phyloP scores from a whole-genome alignment of 305 asterid genomes.

The Solanum hybrid region DNA sequence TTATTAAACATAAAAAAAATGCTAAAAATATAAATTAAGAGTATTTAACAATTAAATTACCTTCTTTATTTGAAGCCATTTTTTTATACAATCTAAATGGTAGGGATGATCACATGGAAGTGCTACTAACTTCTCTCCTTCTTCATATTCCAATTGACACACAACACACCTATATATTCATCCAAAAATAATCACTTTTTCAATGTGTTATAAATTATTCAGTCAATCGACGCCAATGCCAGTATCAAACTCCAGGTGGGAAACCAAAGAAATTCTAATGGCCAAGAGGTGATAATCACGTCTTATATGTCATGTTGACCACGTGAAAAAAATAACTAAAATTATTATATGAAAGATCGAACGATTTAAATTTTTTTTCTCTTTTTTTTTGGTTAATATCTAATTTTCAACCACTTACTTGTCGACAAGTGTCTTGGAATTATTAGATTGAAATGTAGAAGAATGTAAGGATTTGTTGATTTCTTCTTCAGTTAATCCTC shows the following conservation, averaged over 20 bases:
- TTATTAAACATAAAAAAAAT: neutral
- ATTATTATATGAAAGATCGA: neutral
- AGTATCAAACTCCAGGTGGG: no score
- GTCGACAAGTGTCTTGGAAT: slow-evolving; percentile 26
- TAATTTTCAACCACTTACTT: slow-evolving; percentile 13
- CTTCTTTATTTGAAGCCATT: slow-evolving; percentile 59
- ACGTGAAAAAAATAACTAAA: neutral
- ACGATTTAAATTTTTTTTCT: neutral
- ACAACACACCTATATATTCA: slow-evolving; percentile 38
- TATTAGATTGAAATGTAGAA: slow-evolving; percentile 25
- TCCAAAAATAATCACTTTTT: neutral
- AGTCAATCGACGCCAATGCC: neutral
- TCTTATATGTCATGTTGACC: neutral
- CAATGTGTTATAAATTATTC: neutral
- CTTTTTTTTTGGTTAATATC: no score
- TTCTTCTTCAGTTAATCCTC: slow-evolving; percentile 45
- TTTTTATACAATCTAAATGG: slow-evolving; percentile 39
- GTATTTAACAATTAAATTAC: slow-evolving; percentile 9
- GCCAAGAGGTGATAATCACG: neutral
- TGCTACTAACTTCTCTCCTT: slow-evolving; percentile 38
- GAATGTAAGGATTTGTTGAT: slow-evolving; percentile 30
- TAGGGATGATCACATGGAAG: slow-evolving; percentile 43
- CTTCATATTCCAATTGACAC: slow-evolving; percentile 55
- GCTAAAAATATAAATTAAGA: neutral
- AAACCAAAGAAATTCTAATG: neutral